phyloP scores from a whole-genome alignment of 106 monocot genomes.

The Dactylorhiza incarnata region DNA sequence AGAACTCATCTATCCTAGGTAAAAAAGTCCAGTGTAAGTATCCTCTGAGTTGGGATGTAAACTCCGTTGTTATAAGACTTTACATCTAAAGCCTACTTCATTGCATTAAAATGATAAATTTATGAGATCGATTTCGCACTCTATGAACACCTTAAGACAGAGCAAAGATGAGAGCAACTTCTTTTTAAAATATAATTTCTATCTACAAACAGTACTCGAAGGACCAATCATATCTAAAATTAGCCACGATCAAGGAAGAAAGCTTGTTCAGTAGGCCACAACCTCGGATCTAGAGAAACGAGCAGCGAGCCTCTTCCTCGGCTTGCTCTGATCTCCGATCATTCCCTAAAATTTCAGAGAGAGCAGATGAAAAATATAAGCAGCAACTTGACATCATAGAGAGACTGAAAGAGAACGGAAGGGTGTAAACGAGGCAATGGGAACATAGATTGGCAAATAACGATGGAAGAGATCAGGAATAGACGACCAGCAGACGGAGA shows the following conservation, averaged over 20 bases:
- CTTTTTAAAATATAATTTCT: background rate
- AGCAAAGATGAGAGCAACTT: background rate
- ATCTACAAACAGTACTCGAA: background rate
- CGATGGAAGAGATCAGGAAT: background rate
- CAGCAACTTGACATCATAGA: background rate
- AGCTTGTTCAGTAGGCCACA: background rate
- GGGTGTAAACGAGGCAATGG: background rate
- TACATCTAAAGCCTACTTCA: background rate
- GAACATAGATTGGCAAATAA: background rate
- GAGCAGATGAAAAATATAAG: background rate
- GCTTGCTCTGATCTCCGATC: background rate
- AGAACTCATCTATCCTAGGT: background rate
- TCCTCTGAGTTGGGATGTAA: background rate
- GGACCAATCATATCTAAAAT: background rate
- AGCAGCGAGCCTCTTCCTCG: background rate
- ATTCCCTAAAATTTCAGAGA: background rate
- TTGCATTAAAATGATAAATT: too few relatives aligned
- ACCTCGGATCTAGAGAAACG: conserved; percentile 3
- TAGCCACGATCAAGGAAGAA: background rate
- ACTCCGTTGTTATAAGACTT: background rate
- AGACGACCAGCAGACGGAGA: background rate
- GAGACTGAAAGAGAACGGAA: background rate
- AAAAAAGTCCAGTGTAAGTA: background rate
- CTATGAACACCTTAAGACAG: too few relatives aligned
- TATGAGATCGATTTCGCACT: too few relatives aligned